Percentiles rank a stretch among this genome's conserved stretches.
Evolutionary conservation across 1,284 basidiomycete species (phyloP).

Genomic region (Pyrrhoderma noxium): DNA sequence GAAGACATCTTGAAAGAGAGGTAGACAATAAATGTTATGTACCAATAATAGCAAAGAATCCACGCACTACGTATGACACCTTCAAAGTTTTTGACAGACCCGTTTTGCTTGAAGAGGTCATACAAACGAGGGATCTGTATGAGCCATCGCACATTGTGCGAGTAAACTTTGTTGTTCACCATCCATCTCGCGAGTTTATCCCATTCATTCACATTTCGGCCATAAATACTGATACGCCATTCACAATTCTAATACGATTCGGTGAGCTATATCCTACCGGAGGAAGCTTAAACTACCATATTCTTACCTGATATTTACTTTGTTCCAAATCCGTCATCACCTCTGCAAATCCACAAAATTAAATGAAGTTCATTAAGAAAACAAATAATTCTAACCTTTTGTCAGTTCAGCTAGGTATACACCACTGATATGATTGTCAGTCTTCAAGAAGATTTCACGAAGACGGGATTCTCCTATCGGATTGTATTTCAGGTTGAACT

Average conservation of each 20-base stretch:
- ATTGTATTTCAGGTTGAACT: constrained; percentile 91
- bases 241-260: constrained; percentile 70
- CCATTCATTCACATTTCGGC: constrained; percentile 79
- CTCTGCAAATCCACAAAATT: constrained; percentile 44
- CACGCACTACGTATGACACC: constrained; percentile 83
- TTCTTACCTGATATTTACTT: constrained; percentile 93
- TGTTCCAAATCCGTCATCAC: constrained; percentile 95
- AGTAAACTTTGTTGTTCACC: constrained; percentile 87
- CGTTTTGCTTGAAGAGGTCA: constrained; percentile 91
- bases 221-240: constrained; percentile 97
- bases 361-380: constrained; percentile 1
- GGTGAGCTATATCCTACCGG: too few species aligned
- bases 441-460: constrained; percentile 97
- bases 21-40: constrained; percentile 10
- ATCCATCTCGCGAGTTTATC: constrained; percentile 98
- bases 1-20: constrained; percentile 69
- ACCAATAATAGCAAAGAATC: background rate
- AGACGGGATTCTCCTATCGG: constrained; percentile 93
- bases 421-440: constrained; percentile 90
- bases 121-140: constrained; percentile 96
- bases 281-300: too few species aligned
- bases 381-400: constrained; percentile 53
- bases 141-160: constrained; percentile 97
- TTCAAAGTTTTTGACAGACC: constrained; percentile 82
- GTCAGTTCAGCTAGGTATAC: constrained; percentile 94